phyloP scores from a whole-genome alignment of 2,329 filamentous ascomycete genomes.

The Aspergillus viridinutans region DNA sequence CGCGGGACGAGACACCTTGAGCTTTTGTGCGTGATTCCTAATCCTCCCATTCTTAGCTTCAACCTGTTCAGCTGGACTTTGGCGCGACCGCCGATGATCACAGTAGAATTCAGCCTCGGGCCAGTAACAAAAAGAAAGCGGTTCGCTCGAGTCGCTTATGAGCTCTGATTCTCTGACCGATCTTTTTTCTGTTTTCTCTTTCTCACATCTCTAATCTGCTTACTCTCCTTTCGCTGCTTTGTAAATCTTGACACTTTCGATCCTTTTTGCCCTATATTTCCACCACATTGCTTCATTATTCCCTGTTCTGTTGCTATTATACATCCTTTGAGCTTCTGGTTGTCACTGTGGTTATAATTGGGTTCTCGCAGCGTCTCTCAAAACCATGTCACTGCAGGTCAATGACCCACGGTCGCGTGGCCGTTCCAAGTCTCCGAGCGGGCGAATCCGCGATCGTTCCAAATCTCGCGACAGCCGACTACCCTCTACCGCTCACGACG shows the following conservation, averaged over 20 bases:
- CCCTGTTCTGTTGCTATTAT: background rate
- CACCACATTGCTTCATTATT: background rate
- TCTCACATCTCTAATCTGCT: background rate
- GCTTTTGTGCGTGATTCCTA: background rate
- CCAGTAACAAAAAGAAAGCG: background rate
- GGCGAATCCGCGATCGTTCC: conserved; percentile 39
- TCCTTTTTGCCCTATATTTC: background rate
- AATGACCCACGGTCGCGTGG: conserved; percentile 40
- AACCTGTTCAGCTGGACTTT: background rate
- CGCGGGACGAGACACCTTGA: background rate
- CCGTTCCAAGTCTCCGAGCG: conserved; percentile 43
- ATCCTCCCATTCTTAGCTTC: background rate
- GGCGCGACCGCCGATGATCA: background rate
- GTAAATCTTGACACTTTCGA: background rate
- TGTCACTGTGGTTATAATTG: conserved; percentile 1
- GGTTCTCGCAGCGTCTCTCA: conserved; percentile 1
- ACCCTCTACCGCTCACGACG: conserved; percentile 27
- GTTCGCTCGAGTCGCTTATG: background rate
- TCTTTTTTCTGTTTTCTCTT: background rate
- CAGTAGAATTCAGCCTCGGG: background rate
- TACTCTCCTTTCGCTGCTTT: background rate
- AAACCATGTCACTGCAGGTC: conserved; percentile 36
- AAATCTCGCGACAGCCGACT: conserved; percentile 40
- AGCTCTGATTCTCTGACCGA: background rate
- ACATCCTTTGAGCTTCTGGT: background rate